These are phyloP conservation scores for Pseudisothecium myosuroides DNA, from an alignment of 225 moss, liverwort and hornwort genomes.

Conservation along the genomic window DNA sequence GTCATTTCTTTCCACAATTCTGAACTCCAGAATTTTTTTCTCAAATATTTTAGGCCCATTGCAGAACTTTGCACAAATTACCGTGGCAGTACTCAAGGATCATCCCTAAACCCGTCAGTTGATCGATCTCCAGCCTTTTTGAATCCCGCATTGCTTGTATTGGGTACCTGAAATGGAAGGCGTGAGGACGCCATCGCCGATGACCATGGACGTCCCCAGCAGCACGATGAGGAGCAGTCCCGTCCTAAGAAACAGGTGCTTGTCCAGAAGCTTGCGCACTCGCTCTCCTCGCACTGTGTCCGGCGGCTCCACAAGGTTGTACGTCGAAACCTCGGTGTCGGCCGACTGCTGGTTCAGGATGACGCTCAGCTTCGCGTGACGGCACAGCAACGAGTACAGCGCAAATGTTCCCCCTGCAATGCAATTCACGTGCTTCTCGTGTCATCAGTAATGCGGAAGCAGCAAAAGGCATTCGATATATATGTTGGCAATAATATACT, in stretches of 20 bases:
- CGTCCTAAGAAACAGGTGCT: conserved; percentile 21
- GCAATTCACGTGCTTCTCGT: neutral
- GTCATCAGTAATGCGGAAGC: neutral
- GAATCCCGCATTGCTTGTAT: neutral
- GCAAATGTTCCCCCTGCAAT: conserved; percentile 75
- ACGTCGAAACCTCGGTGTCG: conserved; percentile 72
- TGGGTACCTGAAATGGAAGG: conserved; percentile 72
- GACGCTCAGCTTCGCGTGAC: conserved; percentile 62
- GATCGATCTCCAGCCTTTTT: neutral
- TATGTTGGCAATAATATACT: neutral
- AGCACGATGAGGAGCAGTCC: conserved; percentile 61
- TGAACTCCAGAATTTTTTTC: neutral
- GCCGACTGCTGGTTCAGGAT: conserved; percentile 65
- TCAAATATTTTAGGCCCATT: too few relatives aligned
- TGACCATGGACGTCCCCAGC: conserved; percentile 74
- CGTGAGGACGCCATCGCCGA: conserved; percentile 83
- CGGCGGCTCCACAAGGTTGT: conserved; percentile 35
- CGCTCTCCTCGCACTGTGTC: conserved; percentile 13
- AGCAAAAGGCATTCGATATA: too few relatives aligned
- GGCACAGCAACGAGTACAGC: conserved; percentile 71
- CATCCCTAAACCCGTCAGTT: neutral
- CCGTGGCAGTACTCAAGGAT: neutral
- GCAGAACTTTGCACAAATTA: neutral
- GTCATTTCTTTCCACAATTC: neutral
- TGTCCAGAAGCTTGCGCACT: conserved; percentile 49